Evolutionary conservation across 306 rosid species (phyloP).

Genomic region (Quercus bicolor): DNA sequence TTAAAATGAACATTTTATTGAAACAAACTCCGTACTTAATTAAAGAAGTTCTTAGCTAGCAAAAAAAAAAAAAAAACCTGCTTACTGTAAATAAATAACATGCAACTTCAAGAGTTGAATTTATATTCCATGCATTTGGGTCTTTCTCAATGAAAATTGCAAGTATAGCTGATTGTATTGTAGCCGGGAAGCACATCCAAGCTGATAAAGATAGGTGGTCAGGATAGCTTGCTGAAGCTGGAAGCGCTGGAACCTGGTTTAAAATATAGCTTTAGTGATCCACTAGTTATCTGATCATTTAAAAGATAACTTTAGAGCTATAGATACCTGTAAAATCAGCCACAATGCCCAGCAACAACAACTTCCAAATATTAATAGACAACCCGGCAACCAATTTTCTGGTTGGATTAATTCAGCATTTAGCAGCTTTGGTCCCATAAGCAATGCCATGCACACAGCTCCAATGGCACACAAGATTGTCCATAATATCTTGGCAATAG

Average conservation of each 20-base stretch:
- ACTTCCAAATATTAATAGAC: conserved; percentile 32
- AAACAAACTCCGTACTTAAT: background rate
- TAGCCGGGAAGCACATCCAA: conserved; percentile 52
- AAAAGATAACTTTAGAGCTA: background rate
- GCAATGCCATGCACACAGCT: conserved; percentile 47
- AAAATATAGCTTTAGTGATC: background rate
- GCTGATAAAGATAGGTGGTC: conserved; percentile 44
- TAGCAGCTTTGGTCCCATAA: conserved; percentile 52
- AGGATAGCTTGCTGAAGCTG: conserved; percentile 40
- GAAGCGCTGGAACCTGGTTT: conserved; percentile 61
- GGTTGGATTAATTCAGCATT: conserved; percentile 20
- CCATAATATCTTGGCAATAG: conserved; percentile 45
- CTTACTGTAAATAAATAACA: conserved; percentile 16
- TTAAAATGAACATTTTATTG: background rate
- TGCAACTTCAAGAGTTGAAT: conserved; percentile 24
- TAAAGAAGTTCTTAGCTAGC: too few species aligned
- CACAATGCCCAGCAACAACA: conserved; percentile 46
- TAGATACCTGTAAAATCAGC: conserved; percentile 44
- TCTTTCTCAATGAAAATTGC: conserved; percentile 31
- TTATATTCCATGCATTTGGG: conserved; percentile 36
- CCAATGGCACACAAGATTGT: conserved; percentile 49
- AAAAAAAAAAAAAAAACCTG: background rate
- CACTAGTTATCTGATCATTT: background rate
- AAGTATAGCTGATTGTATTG: conserved; percentile 35
- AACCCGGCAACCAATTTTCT: conserved; percentile 43